Base-by-base conservation (phyloP, 495 filamentous ascomycete genomes). In the Neurospora africana region DNA sequence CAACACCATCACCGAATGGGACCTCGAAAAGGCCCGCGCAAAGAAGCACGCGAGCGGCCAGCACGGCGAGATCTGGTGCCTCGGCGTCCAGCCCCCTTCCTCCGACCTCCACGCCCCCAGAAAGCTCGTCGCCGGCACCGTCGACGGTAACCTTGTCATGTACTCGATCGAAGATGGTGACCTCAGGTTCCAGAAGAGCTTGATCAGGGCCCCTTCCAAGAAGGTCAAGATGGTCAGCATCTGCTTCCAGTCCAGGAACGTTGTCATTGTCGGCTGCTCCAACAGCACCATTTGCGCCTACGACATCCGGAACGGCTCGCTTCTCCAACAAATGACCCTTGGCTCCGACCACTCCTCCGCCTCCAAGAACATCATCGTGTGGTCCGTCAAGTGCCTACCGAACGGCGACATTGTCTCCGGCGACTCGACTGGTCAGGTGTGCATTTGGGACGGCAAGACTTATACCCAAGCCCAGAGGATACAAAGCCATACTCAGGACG, bases 11-110 rank as follows among this genome's bases (percentile, higher is more conserved):
- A 98, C 94, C 2, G 95, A 99, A 80, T 99, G 95, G 95, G 90
- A 98, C 83, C 80, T 98, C 11, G 88, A 88, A 72, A 90, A 88
- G 73, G 92, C 92, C 6, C 83, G 86, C 69, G 92, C 93, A 9
- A 82, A 89, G 79, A 88, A 91, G 39, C 91, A 97, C 78, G 91
- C 93, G 10, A 93, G 92, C 78, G 95, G 95, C 23, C 97, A 95
- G 80, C 91, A 97, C 79, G 94, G 95, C 44, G 95, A 97, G 75
- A 94, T 98, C 72, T 99, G 95, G 95, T 97, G 94, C 81, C 84
- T 98, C 72, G 91, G 90, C 72, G 92, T 90, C n/a, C 95, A 98
- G 83, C 95, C 96, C 13, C n/a, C 74, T 21, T 68, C 72, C 39
- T 65, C 53, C 53, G 53, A 65, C 27, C 53, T 65, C 53, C 27